Conservation (phyloP, 164 flowering plant genomes). For the Echeveria elegans region DNA sequence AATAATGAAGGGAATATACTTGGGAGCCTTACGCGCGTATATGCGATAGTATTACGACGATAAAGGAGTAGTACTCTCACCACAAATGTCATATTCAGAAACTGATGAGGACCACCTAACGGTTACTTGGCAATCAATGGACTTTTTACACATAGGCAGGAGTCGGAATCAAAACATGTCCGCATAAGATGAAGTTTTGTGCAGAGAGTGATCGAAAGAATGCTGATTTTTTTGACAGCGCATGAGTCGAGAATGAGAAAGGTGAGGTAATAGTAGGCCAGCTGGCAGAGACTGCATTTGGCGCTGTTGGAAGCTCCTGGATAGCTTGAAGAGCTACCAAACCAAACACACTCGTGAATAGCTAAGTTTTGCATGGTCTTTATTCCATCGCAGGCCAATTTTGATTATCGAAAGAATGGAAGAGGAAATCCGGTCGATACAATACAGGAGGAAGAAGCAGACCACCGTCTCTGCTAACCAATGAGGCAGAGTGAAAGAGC, state of each 20-base stretch:
- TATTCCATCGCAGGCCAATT: too few relatives aligned
- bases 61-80: background rate
- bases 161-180: background rate
- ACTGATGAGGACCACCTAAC: background rate
- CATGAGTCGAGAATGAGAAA: background rate
- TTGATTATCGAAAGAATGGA: too few relatives aligned
- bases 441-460: too few relatives aligned
- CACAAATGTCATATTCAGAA: conserved; percentile 6
- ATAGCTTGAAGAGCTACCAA: background rate
- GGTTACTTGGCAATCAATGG: background rate
- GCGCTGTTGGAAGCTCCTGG: too few relatives aligned
- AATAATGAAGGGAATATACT: too few relatives aligned
- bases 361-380: too few relatives aligned
- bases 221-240: background rate
- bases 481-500: too few relatives aligned
- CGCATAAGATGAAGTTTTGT: background rate
- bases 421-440: too few relatives aligned
- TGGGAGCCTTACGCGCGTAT: background rate
- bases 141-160: background rate
- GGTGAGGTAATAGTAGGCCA: background rate
- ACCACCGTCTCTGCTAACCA: too few relatives aligned
- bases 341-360: background rate
- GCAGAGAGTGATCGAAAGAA: background rate
- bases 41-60: background rate
- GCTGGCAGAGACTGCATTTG: background rate